Conservation (phyloP, 1,284 basidiomycete species). For the Anthracocystis panici-leucophaei region DNA sequence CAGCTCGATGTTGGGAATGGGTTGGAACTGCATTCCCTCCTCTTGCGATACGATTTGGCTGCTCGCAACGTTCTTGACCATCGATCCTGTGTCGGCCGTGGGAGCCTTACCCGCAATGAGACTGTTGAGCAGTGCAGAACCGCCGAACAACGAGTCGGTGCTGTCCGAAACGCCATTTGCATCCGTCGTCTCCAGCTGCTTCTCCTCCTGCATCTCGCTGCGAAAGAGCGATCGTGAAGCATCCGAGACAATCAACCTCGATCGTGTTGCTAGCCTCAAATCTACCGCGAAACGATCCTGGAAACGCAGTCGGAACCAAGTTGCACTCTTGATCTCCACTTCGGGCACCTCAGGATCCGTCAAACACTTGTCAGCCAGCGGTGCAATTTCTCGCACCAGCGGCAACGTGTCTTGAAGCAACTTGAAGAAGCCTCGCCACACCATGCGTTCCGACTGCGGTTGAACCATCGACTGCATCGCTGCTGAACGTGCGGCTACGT, state of each 20-base stretch:
- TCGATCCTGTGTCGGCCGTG: neutral
- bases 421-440: slow-evolving; percentile 49
- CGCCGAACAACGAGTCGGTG: slow-evolving; percentile 10
- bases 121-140: slow-evolving; percentile 23
- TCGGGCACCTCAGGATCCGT: slow-evolving; percentile 71
- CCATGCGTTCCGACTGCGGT: slow-evolving; percentile 28
- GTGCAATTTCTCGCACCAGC: slow-evolving; percentile 78
- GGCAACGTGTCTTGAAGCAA: slow-evolving; percentile 78
- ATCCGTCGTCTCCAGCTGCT: neutral
- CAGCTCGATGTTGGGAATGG: slow-evolving; percentile 34
- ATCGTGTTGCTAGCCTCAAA: slow-evolving; percentile 78
- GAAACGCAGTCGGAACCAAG: slow-evolving; percentile 82
- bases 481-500: slow-evolving; percentile 73
- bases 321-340: slow-evolving; percentile 79
- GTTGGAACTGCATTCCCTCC: slow-evolving; percentile 27
- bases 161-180: neutral
- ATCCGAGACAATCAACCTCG: slow-evolving; percentile 70
- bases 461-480: slow-evolving; percentile 16
- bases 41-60: neutral
- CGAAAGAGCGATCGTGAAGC: slow-evolving; percentile 42
- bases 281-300: slow-evolving; percentile 81
- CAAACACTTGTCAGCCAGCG: slow-evolving; percentile 73
- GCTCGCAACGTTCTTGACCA: neutral
- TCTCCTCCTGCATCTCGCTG: slow-evolving; percentile 7
- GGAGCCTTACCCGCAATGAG: slow-evolving; percentile 14